Base-by-base conservation (phyloP, 257 asterid species). In the Apocynum venetum region DNA sequence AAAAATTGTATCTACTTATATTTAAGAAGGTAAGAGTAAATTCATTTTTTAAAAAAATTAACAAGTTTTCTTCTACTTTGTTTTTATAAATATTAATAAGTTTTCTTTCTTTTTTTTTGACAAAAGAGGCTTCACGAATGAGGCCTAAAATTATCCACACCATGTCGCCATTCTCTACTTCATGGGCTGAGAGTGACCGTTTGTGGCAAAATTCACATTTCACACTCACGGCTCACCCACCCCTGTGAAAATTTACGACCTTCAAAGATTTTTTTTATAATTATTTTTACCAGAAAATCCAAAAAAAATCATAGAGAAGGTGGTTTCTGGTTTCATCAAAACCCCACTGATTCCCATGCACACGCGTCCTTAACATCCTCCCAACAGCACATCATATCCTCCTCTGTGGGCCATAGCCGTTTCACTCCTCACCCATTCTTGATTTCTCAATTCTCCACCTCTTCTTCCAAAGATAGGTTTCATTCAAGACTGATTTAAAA, bases 261-360 rank as follows among this genome's bases (percentile, higher is more conserved):
- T 25, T 25, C 31, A 25, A 25, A 25, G 31, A 25, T 49, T 49
- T 49, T 49, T 8, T 49, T 49, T 49, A 4, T 49, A 46, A 4
- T 46, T 5, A 59, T 12, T 59, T 59, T 59, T 59, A 64, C 69
- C 69, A 36, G 69, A 64, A 36, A 36, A 36, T 36, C 20, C 67
- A 78, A 31, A 19, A 56, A 68, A 78, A 6, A 41, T 5, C n/a
- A 57, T 51, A 69, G 25, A 44, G 63, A 56, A 77, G 20, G 76
- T 63, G 80, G 72, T 79, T 78, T 73, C 53, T 25, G 31, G 60
- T 78, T 35, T 46, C 49, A 46, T 46, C 49, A 46, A 43, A 79
- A 84, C 20, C 43, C 88, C 80, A 76, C 86, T 77, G 85, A 79
- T 72, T 86, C 71, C 61, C 84, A 84, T 84, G 90, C 86, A n/a